These are phyloP conservation scores for Apiospora sp. DNA, from an alignment of 2,329 filamentous ascomycete species.

Conservation along the genomic window DNA sequence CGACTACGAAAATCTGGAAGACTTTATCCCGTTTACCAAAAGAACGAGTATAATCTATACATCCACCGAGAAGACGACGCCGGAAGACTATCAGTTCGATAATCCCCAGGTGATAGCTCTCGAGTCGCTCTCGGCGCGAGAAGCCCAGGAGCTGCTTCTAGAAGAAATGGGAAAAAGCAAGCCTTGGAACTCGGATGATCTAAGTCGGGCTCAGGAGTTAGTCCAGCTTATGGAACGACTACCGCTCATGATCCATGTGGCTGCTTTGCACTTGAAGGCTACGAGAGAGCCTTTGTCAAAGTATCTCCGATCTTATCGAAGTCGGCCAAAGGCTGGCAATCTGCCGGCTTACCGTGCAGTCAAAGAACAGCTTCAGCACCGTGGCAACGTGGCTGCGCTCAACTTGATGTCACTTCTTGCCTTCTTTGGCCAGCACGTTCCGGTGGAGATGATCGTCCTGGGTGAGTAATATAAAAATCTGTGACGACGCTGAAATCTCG, in stretches of 20 bases:
- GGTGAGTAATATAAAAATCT: conserved; percentile 47
- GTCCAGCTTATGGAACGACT: conserved; percentile 70
- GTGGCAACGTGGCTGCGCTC: conserved; percentile 60
- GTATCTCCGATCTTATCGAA: conserved; percentile 65
- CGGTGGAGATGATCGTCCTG: conserved; percentile 69
- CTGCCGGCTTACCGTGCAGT: conserved; percentile 57
- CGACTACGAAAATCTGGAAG: conserved; percentile 61
- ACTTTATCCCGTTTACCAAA: conserved; percentile 70
- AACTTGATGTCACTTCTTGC: conserved; percentile 71
- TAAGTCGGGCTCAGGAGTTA: conserved; percentile 64
- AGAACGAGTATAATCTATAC: conserved; percentile 74
- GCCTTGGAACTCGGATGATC: conserved; percentile 62
- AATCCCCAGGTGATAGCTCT: conserved; percentile 66
- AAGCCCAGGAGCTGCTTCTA: conserved; percentile 68
- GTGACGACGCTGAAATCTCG: neutral
- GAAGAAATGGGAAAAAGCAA: conserved; percentile 67
- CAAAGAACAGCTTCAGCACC: conserved; percentile 55
- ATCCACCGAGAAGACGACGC: conserved; percentile 66
- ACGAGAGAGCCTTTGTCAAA: conserved; percentile 68
- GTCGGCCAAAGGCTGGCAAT: conserved; percentile 60
- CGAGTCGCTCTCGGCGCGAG: conserved; percentile 59
- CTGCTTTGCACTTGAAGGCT: conserved; percentile 67
- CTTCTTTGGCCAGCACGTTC: conserved; percentile 71
- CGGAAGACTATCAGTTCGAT: conserved; percentile 64
- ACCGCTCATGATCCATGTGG: conserved; percentile 73